Evolutionary conservation across 768 basidiomycete species (phyloP).

Genomic region (Boletellus ananiceps): DNA sequence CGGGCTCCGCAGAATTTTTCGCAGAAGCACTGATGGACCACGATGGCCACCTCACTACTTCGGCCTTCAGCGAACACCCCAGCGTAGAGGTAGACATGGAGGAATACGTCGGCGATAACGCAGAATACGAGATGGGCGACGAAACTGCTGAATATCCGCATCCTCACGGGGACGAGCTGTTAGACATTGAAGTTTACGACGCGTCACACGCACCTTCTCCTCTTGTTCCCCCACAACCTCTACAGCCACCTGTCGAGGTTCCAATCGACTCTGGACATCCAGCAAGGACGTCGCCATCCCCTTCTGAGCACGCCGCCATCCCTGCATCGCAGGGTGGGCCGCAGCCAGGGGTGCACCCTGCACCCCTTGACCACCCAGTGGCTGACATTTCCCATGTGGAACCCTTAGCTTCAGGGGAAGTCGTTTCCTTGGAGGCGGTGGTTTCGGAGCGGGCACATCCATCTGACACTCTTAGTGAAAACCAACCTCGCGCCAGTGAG

Average conservation of each 20-base stretch:
- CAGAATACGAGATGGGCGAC: constrained; percentile 46
- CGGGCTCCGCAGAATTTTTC: constrained; percentile 44
- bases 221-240: constrained; percentile 10
- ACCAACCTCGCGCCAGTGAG: constrained; percentile 16
- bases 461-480: constrained; percentile 6
- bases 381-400: constrained; percentile 18
- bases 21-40: constrained; percentile 58
- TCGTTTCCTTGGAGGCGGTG: constrained; percentile 4
- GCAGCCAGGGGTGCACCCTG: constrained; percentile 8
- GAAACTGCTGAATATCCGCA: constrained; percentile 28
- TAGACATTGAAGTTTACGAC: constrained; percentile 42
- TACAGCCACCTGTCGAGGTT: constrained; percentile 15
- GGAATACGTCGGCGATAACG: constrained; percentile 41
- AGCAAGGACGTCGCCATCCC: background rate
- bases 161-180: constrained; percentile 24
- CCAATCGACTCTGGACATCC: constrained; percentile 15
- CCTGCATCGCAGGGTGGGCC: constrained; percentile 6
- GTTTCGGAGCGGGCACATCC: constrained; percentile 5
- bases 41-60: constrained; percentile 35
- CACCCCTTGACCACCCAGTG: constrained; percentile 15
- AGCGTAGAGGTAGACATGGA: constrained; percentile 69
- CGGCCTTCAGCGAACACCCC: constrained; percentile 29
- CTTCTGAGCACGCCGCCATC: constrained; percentile 7
- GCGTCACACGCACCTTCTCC: constrained; percentile 33
- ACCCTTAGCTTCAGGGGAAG: constrained; percentile 6